Percentiles rank a stretch among this genome's conserved stretches.
phyloP scores from a whole-genome alignment of 306 rosid genomes.

The Betula pendula region DNA sequence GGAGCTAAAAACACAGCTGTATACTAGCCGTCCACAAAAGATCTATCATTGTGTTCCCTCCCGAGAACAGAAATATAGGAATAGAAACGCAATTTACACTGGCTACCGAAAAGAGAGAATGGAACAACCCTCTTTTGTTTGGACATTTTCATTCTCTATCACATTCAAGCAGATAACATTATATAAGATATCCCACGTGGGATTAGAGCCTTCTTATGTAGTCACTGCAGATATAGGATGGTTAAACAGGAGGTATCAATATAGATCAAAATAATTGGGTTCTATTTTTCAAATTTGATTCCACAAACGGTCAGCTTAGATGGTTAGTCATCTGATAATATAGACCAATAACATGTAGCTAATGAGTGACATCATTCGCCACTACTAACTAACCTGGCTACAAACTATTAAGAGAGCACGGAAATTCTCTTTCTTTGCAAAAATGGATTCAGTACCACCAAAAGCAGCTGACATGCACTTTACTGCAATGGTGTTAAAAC shows the following conservation, averaged over 20 bases:
- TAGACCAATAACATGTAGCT: neutral
- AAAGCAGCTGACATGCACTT: neutral
- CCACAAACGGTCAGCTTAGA: neutral
- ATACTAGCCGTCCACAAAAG: no score
- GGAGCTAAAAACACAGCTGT: no score
- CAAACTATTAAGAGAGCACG: conserved; percentile 9
- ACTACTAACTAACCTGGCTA: conserved; percentile 11
- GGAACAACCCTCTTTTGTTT: neutral
- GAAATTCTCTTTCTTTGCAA: conserved; percentile 8
- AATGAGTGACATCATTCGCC: neutral
- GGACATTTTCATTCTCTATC: neutral
- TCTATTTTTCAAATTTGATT: neutral
- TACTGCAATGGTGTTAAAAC: conserved; percentile 4
- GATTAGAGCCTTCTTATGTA: neutral
- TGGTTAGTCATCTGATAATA: neutral
- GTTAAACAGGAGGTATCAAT: neutral
- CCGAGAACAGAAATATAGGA: no score
- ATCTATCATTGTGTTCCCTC: no score
- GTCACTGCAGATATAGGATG: neutral
- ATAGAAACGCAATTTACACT: neutral
- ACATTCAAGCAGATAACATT: neutral
- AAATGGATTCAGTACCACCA: neutral
- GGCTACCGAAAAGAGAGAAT: neutral
- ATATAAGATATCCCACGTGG: neutral
- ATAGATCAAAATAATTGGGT: neutral